Base-by-base conservation (phyloP, 177 flowering plant species). In the Vitis hybrid region DNA sequence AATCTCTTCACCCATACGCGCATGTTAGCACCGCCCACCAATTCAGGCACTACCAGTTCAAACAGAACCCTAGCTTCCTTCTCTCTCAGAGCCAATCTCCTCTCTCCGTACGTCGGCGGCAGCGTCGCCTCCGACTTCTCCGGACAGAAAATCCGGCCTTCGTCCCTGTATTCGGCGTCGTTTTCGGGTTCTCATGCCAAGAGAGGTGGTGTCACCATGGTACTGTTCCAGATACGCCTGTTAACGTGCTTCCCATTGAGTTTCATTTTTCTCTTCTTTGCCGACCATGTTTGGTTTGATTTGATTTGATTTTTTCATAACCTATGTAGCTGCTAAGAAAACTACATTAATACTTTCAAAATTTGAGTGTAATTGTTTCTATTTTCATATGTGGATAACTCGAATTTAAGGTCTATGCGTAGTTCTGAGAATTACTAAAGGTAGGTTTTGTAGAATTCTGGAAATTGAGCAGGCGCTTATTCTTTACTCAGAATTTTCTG, bases 141-240 rank as follows among this genome's bases (percentile, higher is more conserved):
- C 45, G 89, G 90, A 49, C 83, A 65, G 45, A 81, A 77, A 62
- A 50, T 83, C 67, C 86, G 82, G 19, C 86, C 88, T 15, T 49
- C 72, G 12, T 80, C 77, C 0, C 84, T 86, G 67, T 75, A 66
- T 63, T 79, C 82, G 1, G 61, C 67, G 8, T 50, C 67, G 59
- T 26, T 66, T 10, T 70, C 84, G 1, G 71, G 72, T 4, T 78
- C 85, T 13, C 74, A 75, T 15, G 77, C 72, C 58, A 86, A 77
- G 62, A 75, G 86, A 55, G 77, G 85, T 64, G 85, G 83, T 56
- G 84, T 88, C 64, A 86, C 92, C 18, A 85, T 88, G 92, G 90
- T 88, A 77, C 26, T 55, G 51, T 31, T 45, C 13, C 19, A 4
- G 16, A 1, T 29, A 6, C 22, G 2, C 1, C 59, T 59, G 31